Conservation (phyloP, 2,329 filamentous ascomycete species). For the Talaromyces sp. region DNA sequence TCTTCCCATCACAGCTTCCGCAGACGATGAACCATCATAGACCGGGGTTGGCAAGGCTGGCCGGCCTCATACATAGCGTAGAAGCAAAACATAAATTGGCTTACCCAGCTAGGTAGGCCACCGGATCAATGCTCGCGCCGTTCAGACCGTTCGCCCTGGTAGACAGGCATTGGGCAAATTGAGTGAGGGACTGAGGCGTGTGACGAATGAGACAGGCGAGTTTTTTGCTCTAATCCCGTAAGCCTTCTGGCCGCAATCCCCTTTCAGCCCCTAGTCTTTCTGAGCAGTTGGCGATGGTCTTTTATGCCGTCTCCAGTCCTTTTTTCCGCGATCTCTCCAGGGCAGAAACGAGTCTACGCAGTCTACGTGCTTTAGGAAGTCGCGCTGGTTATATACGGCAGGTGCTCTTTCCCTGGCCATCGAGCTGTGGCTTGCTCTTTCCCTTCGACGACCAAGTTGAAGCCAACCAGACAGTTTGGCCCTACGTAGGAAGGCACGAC, state of each 20-base stretch:
- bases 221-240: slow-evolving; percentile 6
- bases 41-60: background rate
- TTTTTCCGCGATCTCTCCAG: background rate
- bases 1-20: background rate
- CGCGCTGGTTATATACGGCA: slow-evolving; percentile 10
- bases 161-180: background rate
- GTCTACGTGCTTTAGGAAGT: slow-evolving; percentile 1
- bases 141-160: background rate
- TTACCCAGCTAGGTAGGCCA: background rate
- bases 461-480: background rate
- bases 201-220: background rate
- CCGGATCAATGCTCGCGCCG: background rate
- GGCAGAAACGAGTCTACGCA: background rate
- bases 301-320: too few species aligned
- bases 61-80: background rate
- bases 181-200: background rate
- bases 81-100: background rate
- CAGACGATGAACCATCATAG: too few species aligned
- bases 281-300: background rate
- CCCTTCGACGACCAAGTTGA: slow-evolving; percentile 4
- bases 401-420: slow-evolving; percentile 5
- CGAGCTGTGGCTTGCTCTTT: slow-evolving; percentile 10
- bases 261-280: background rate
- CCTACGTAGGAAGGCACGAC: slow-evolving; percentile 12
- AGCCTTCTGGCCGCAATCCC: background rate